phyloP scores from a whole-genome alignment of 768 basidiomycete genomes.

The Asterophora lycoperdoides region DNA sequence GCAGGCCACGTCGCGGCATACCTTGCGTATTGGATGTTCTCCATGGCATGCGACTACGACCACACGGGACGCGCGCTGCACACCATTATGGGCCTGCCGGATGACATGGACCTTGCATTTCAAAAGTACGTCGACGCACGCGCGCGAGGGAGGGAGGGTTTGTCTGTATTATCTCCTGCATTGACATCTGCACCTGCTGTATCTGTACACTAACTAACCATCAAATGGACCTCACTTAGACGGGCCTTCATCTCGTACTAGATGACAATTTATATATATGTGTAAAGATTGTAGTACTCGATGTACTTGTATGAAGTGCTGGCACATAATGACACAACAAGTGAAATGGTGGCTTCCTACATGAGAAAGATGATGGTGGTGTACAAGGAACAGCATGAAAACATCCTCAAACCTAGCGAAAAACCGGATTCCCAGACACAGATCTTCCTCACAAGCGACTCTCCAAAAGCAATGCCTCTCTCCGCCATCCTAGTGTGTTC shows the following conservation, averaged over 20 bases:
- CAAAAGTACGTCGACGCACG: constrained; percentile 16
- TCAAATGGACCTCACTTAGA: background rate
- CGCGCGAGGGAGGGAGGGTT: background rate
- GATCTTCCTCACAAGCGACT: constrained; percentile 26
- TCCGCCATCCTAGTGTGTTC: constrained; percentile 61
- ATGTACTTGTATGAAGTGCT: constrained; percentile 3
- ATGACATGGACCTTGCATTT: constrained; percentile 21
- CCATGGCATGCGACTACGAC: constrained; percentile 39
- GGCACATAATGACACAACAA: constrained; percentile 8
- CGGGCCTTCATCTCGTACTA: background rate
- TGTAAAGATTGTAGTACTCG: background rate
- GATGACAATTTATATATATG: background rate
- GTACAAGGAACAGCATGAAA: background rate
- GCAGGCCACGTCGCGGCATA: constrained; percentile 39
- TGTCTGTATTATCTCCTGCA: background rate
- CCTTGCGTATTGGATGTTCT: constrained; percentile 42
- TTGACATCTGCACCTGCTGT: background rate
- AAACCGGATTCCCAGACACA: background rate
- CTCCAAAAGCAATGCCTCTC: constrained; percentile 34
- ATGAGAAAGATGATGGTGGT: background rate
- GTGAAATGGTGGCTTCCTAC: background rate
- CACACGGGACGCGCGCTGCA: constrained; percentile 36
- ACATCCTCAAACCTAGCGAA: background rate
- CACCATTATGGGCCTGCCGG: constrained; percentile 16
- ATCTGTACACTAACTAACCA: constrained; percentile 7